Base-by-base conservation (phyloP, 164 flowering plant species). In the Kingdonia uniflora region DNA sequence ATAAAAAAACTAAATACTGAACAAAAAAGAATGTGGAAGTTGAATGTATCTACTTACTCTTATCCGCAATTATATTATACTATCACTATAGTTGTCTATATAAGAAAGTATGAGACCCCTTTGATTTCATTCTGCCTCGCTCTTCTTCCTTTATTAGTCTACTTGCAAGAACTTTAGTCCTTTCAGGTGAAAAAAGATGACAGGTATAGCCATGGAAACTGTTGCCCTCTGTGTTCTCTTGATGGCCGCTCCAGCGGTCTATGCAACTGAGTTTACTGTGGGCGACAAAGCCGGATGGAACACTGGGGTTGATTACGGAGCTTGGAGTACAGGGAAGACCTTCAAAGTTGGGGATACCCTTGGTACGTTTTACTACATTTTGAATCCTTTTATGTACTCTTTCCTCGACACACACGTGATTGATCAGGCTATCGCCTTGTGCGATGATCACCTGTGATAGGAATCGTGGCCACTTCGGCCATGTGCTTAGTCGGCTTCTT, bases 201-300 rank as follows among this genome's bases (percentile, higher is more conserved):
- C 29, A 33, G 38, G 6, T 25, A 51, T 5, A 19, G 42, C 43
- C 54, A 53, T 66, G 65, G 47, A 24, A 41, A 49, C 39, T 11
- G 13, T 42, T 38, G 50, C 41, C 26, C 29, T 67, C 46, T 22
- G 62, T 11, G 39, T 50, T 51, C 40, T 67, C 44, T 2, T 63
- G 16, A 16, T 63, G 1, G 29, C 43, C 14, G 38, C 39, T 22
- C 59, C 59, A 10, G 57, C 62, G 2, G 57, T 10, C 19, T 51
- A 26, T 11, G 70, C 70, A 6, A 14, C 20, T 0, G 45, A 57
- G 13, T 52, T 58, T 38, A 43, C 16, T 1, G 87, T 85, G 6
- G 95, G 95, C 0, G 96, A 73, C 37, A 66, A 14, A 25, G 51
- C 75, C 0, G 95, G 87, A 14, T 89, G 97, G 97, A 76, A 70